These are phyloP conservation scores for Cercophora scortea DNA, from an alignment of 495 filamentous ascomycete species.

Conservation along the genomic window DNA sequence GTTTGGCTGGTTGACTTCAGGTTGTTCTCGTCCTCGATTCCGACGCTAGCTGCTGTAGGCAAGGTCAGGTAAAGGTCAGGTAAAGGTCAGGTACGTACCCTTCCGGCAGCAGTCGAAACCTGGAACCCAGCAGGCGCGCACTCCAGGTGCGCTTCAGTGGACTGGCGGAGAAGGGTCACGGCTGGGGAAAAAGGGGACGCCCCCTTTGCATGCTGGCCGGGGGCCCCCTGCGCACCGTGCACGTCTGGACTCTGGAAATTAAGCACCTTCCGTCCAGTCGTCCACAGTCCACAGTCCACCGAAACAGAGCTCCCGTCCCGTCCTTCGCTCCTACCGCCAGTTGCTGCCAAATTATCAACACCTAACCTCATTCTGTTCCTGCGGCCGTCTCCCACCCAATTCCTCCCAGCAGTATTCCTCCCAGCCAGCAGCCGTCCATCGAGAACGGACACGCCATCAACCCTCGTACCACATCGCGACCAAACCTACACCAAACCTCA, in stretches of 20 bases:
- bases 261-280: too few species aligned
- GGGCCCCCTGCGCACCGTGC: too few species aligned
- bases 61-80: too few species aligned
- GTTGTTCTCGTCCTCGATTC: conserved; percentile 16
- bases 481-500: conserved; percentile 7
- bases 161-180: conserved; percentile 6
- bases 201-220: conserved; percentile 8
- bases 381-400: neutral
- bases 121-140: neutral
- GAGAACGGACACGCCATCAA: too few species aligned
- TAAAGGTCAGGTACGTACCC: too few species aligned
- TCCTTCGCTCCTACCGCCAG: neutral
- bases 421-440: too few species aligned
- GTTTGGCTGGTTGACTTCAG: too few species aligned
- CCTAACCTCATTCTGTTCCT: neutral
- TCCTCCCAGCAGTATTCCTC: too few species aligned
- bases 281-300: neutral
- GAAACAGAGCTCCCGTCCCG: neutral
- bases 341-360: neutral
- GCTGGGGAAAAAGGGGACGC: conserved; percentile 18
- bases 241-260: neutral
- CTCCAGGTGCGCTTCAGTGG: conserved; percentile 1
- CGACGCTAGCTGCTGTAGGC: neutral
- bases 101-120: conserved; percentile 6
- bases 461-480: conserved; percentile 1